phyloP scores from a whole-genome alignment of 1,139 yeast species.

The Geotrichum restrictum region DNA sequence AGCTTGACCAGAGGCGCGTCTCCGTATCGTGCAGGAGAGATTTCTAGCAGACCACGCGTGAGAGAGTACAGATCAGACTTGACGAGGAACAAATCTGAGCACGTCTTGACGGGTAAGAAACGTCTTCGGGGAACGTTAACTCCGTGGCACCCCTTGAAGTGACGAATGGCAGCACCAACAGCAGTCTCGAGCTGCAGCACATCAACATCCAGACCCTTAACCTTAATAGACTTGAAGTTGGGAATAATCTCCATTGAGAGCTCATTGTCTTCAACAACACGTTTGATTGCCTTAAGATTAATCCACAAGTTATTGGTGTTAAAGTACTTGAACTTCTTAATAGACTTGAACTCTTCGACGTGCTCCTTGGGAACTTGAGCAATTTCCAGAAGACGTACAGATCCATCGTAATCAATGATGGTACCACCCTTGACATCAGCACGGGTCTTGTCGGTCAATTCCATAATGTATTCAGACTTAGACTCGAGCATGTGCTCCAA shows the following conservation, averaged over 20 bases:
- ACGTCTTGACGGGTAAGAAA: conserved; percentile 95
- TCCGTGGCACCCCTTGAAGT: conserved; percentile 92
- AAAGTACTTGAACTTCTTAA: conserved; percentile 95
- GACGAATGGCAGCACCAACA: conserved; percentile 97
- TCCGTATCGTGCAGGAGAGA: conserved; percentile 76
- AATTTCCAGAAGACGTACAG: conserved; percentile 88
- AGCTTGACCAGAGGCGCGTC: conserved; percentile 95
- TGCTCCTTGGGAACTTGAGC: conserved; percentile 99
- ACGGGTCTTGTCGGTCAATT: conserved; percentile 95
- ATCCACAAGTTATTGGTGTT: conserved; percentile 98
- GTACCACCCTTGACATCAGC: conserved; percentile 99
- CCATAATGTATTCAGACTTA: conserved; percentile 94
- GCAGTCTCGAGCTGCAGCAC: conserved; percentile 97
- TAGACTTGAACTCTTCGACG: conserved; percentile 94
- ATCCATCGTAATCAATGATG: conserved; percentile 90
- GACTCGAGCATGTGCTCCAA: conserved; percentile 90
- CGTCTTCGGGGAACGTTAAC: conserved; percentile 97
- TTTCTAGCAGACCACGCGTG: conserved; percentile 84
- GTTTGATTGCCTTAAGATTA: conserved; percentile 87
- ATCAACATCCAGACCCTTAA: conserved; percentile 72
- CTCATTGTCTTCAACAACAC: conserved; percentile 78
- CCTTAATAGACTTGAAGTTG: conserved; percentile 75
- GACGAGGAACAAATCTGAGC: conserved; percentile 87
- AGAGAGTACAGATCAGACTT: conserved; percentile 92
- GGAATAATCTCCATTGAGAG: conserved; percentile 93